Conservation (phyloP, 2,329 filamentous ascomycete genomes). For the Myriosclerotinia curreyana region DNA sequence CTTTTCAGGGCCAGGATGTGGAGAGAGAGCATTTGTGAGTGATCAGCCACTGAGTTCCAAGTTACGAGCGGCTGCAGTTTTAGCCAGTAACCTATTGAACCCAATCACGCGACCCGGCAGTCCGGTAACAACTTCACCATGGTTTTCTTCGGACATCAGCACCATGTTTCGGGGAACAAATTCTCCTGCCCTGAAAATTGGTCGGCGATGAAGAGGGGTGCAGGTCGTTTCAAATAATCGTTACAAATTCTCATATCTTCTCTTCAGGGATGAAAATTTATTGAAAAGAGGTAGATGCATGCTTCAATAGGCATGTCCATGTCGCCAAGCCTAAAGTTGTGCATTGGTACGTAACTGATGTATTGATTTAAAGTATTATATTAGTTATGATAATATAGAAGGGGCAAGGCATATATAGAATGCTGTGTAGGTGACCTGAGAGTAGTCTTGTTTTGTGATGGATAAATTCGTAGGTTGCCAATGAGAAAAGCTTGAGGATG, state of each 20-base stretch:
- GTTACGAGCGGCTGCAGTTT: background rate
- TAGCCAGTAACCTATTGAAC: background rate
- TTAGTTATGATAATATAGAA: background rate
- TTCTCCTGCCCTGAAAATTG: background rate
- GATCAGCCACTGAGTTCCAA: background rate
- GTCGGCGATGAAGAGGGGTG: background rate
- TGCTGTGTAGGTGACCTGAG: background rate
- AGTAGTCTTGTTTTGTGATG: background rate
- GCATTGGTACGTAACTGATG: background rate
- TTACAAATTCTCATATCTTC: background rate
- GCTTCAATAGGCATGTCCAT: no score
- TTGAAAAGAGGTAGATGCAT: background rate
- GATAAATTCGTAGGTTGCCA: background rate
- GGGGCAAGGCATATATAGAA: background rate
- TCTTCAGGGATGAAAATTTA: background rate
- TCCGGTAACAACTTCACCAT: background rate
- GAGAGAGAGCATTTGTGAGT: background rate
- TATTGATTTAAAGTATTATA: background rate
- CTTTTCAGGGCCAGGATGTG: background rate
- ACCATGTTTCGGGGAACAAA: background rate
- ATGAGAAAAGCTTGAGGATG: background rate
- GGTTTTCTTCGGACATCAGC: background rate
- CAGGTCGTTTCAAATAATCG: background rate
- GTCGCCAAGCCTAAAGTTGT: no score
- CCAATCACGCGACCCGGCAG: background rate